Evolutionary conservation across 352 stramenopile genomes (phyloP).

Genomic region (Phytophthora sojae): DNA sequence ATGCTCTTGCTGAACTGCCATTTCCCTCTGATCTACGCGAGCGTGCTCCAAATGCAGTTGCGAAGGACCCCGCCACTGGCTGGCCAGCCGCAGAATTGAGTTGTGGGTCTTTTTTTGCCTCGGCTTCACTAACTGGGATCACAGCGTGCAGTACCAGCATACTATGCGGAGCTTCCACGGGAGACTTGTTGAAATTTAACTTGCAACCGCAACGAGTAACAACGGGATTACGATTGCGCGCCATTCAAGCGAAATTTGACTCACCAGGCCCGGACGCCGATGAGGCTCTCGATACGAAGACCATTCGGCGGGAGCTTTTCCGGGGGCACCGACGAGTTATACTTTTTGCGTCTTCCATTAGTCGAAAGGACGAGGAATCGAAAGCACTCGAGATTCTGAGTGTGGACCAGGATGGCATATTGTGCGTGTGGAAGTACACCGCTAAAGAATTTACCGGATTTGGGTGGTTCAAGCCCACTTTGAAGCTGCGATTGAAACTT

Average conservation of each 20-base stretch:
- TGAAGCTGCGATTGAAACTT: constrained; percentile 40
- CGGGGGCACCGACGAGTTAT: constrained; percentile 41
- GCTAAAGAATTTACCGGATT: constrained; percentile 45
- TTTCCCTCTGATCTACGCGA: constrained; percentile 32
- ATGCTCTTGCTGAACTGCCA: constrained; percentile 28
- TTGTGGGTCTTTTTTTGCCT: constrained; percentile 35
- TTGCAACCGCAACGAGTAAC: constrained; percentile 7
- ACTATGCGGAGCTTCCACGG: constrained; percentile 38
- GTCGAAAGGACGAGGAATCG: constrained; percentile 1
- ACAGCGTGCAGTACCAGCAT: constrained; percentile 14
- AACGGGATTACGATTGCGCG: background rate
- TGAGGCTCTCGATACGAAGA: constrained; percentile 4
- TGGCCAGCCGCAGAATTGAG: constrained; percentile 29
- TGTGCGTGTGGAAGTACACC: constrained; percentile 57
- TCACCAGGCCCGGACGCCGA: constrained; percentile 12
- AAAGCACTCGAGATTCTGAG: constrained; percentile 42
- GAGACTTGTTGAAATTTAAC: constrained; percentile 51
- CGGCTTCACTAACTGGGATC: constrained; percentile 27
- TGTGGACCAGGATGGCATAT: constrained; percentile 43
- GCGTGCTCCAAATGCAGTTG: constrained; percentile 18
- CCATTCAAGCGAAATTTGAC: constrained; percentile 46
- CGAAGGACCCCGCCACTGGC: constrained; percentile 12
- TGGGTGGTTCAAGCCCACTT: constrained; percentile 50
- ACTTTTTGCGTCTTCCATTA: constrained; percentile 45
- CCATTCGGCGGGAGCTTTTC: constrained; percentile 52